Conservation (phyloP, 768 basidiomycete genomes). For the Galerina marginata region DNA sequence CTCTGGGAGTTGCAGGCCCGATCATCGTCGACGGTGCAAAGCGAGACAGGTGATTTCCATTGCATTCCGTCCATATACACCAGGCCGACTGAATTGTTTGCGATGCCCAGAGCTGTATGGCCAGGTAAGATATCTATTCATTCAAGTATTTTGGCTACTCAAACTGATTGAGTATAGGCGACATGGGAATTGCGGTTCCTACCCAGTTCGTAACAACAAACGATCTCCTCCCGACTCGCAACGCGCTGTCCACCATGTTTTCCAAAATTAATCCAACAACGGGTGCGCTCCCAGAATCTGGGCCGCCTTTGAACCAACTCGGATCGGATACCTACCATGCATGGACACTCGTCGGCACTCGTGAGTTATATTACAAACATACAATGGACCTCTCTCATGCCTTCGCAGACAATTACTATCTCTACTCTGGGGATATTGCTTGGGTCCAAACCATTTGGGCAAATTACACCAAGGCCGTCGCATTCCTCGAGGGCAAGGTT, state of each 20-base stretch:
- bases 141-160: not conserved
- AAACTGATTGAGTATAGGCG: conserved; percentile 37
- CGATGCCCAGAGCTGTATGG: conserved; percentile 53
- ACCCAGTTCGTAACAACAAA: conserved; percentile 67
- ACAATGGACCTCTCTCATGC: not conserved
- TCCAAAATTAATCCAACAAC: conserved; percentile 54
- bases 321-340: conserved; percentile 62
- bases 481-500: conserved; percentile 58
- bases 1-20: conserved; percentile 59
- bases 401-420: conserved; percentile 54
- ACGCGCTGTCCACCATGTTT: conserved; percentile 65
- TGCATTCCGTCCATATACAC: not conserved
- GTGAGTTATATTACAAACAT: conserved; percentile 29
- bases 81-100: not conserved
- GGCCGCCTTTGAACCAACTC: conserved; percentile 49
- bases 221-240: conserved; percentile 59
- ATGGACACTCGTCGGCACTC: conserved; percentile 65
- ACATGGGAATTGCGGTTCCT: conserved; percentile 68
- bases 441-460: conserved; percentile 58
- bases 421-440: conserved; percentile 56
- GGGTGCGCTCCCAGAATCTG: conserved; percentile 62
- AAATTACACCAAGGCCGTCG: conserved; percentile 62
- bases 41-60: conserved; percentile 50
- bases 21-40: conserved; percentile 69
- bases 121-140: conserved; percentile 40